phyloP scores from a whole-genome alignment of 2,329 filamentous ascomycete species.

The Nigrospora oryzae region DNA sequence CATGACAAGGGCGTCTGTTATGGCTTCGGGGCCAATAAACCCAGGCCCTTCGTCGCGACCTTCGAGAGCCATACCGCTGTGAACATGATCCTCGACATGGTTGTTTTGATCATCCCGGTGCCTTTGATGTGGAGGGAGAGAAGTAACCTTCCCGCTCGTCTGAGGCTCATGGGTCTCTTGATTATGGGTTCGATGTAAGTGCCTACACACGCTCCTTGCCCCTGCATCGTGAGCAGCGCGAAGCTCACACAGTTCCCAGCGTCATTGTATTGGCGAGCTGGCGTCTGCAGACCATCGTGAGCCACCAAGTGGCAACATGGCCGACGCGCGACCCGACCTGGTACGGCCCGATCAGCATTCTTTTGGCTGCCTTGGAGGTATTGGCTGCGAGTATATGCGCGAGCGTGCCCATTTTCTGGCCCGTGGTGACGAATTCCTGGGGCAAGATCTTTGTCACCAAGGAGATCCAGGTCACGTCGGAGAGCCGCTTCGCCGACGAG shows the following conservation, averaged over 20 bases:
- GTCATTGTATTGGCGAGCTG: constrained; percentile 17
- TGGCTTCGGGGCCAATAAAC: constrained; percentile 10
- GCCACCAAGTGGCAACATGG: constrained; percentile 16
- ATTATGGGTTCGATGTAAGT: constrained; percentile 11
- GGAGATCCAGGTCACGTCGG: constrained; percentile 17
- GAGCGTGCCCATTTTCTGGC: constrained; percentile 23
- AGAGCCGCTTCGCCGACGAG: not conserved
- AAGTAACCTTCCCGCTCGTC: constrained; percentile 4
- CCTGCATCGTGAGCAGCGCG: too few species aligned
- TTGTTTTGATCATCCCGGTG: constrained; percentile 11
- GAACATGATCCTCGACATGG: constrained; percentile 11
- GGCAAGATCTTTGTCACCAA: constrained; percentile 25
- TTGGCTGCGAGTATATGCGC: constrained; percentile 15
- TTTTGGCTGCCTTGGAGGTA: constrained; percentile 11
- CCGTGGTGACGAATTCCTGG: constrained; percentile 16
- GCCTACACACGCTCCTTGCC: not conserved
- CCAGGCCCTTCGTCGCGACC: constrained; percentile 8
- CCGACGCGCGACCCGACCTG: constrained; percentile 22
- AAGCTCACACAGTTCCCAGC: not conserved
- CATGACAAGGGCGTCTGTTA: constrained; percentile 6
- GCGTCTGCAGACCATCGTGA: constrained; percentile 17
- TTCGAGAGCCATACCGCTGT: constrained; percentile 9
- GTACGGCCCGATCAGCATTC: constrained; percentile 15
- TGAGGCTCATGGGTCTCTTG: constrained; percentile 9
- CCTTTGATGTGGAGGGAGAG: constrained; percentile 8